Conservation (phyloP, 108 stramenopile species). For the Bacterosira constricta region DNA sequence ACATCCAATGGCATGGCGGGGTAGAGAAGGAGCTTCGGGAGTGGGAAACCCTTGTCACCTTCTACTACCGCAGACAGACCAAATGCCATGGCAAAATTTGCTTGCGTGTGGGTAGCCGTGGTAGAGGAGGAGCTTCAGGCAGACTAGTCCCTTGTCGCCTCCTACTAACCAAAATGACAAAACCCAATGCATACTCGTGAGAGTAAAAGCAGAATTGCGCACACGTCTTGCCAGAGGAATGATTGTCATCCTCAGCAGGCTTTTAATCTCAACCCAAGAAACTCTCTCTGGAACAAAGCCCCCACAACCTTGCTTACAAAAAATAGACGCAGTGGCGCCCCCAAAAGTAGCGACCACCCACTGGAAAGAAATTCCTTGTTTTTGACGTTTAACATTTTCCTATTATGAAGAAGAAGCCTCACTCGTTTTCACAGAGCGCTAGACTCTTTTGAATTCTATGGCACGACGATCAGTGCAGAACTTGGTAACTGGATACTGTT, state of each 20-base stretch:
- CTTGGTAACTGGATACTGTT: too few relatives aligned
- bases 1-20: not conserved
- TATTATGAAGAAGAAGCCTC: too few relatives aligned
- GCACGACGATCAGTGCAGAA: too few relatives aligned
- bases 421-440: too few relatives aligned
- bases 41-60: not conserved
- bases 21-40: conserved; percentile 1
- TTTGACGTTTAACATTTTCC: not conserved
- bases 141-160: not conserved
- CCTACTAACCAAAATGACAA: not conserved
- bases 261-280: not conserved
- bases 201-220: not conserved
- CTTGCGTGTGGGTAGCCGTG: not conserved
- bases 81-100: too few relatives aligned
- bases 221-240: not conserved
- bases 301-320: not conserved
- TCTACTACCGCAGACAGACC: too few relatives aligned
- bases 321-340: not conserved
- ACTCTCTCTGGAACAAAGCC: not conserved
- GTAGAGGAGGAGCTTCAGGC: not conserved
- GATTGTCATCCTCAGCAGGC: not conserved
- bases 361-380: not conserved
- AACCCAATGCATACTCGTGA: not conserved
- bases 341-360: not conserved
- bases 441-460: too few relatives aligned